Base-by-base conservation (phyloP, 441 rosid genomes). In the Pelargonium myrrhifolium region DNA sequence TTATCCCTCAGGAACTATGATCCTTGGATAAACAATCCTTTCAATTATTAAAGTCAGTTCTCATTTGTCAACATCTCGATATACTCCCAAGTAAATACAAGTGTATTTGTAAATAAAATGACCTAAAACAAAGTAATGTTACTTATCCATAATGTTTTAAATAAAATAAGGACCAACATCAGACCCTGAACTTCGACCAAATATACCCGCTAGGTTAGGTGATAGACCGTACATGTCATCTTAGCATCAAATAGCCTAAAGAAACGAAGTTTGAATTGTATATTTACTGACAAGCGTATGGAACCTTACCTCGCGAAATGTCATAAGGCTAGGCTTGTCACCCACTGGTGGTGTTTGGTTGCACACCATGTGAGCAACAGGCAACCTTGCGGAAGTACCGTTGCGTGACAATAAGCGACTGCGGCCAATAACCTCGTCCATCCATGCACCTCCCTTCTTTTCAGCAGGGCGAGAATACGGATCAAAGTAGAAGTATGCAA, bases 341-440 rank as follows among this genome's bases (percentile, higher is more conserved):
- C 98, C 97, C n/a, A 93, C 87, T 21, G 97, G 98, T 26, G 98
- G 97, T 72, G 91, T 83, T 77, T 90, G 97, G 79, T 93, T 90
- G 82, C 97, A 90, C 65, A 90, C 96, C 94, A 93, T 89, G 80
- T 93, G 97, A 14, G 97, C 97, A 76, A 93, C 80, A 73, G 96
- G 98, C 49, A 93, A 83, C 80, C 98, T 87, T 5, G 85, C 77
- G 0, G 80, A 64, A 65, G 82, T 73, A 56, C 92, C 96, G 70
- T 85, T 88, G 65, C 63, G 80, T 63, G 98, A 85, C 82, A 90
- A 58, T 71, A 87, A 88, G 56, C 79, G 85, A 79, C 98, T 90
- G 69, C 96, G 86, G 43, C 82, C 77, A 77, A 89, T 76, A 37
- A 93, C 98, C 75, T 90, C 98, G 77, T 79, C 86, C 97, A 90